Base-by-base conservation (phyloP, 2,329 filamentous ascomycete species). In the Epichloe baconii region DNA sequence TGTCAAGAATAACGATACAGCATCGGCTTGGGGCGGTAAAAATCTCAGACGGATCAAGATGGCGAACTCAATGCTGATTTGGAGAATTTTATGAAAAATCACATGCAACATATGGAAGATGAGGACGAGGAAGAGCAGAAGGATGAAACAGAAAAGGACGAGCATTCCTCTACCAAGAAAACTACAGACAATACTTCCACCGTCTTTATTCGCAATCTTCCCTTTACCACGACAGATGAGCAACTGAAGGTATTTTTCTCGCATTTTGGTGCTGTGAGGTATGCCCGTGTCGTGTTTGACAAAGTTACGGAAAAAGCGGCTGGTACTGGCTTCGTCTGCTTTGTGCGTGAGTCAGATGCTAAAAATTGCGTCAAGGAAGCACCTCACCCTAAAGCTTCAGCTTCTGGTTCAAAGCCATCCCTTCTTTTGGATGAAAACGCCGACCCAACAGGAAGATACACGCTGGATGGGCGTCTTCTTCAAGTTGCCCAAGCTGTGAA, bases 291-390 rank as follows among this genome's bases (percentile, higher is more conserved):
- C 10, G 94, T 98, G 38, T 79, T 94, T 64, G 91, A 98, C 64
- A 83, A 77, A 45, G 80, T 82, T 23, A 95, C 88, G 0, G 89
- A 90, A 58, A 83, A 88, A 48, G 88, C 93, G 2, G 88, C 86
- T 46, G 93, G 93, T 26, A 97, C 91, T 35, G 93, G 85, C 4
- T 98, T 98, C 62, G 91, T 97, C 34, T 95, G 88, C 70, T 98
- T 98, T 70, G 84, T 83, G 68, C 83, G 85, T 47, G 71, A 75
- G 38, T 79, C 85, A 19, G 88, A 95, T 62, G 87, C 84, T 57
- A 81, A 83, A 62, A 67, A 74, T 19, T 97, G 93, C 64, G 73
- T 96, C 55, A 83, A 82, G 56, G 76, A 74, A 14, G 86, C 89
- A 2, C 93, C 93, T 0, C 79, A 77, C 26, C 67, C 72, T 34